Conservation (phyloP, 352 stramenopile genomes). For the Phytophthora tubulina region DNA sequence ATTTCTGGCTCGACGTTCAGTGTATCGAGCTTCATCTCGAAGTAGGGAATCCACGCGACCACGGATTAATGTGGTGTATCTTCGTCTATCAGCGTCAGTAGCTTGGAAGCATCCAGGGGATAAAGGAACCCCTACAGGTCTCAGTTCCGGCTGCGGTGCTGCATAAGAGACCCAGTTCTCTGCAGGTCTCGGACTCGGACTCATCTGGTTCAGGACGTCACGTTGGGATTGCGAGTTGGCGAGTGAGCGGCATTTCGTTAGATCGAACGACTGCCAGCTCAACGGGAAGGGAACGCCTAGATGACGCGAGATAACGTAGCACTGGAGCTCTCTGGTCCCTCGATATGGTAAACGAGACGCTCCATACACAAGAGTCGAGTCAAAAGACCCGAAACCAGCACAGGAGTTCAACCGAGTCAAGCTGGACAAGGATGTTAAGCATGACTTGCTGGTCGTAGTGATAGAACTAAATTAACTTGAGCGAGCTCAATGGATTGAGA, state of each 20-base stretch:
- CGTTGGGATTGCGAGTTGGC: slow-evolving; percentile 13
- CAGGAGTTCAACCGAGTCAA: slow-evolving; percentile 12
- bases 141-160: slow-evolving; percentile 11
- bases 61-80: slow-evolving; percentile 42
- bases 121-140: slow-evolving; percentile 35
- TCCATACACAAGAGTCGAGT: slow-evolving; percentile 7
- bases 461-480: too few relatives aligned
- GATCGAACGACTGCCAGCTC: not conserved
- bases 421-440: not conserved
- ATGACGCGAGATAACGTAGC: slow-evolving; percentile 37
- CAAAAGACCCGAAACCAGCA: not conserved
- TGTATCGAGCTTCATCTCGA: slow-evolving; percentile 39
- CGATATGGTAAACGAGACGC: slow-evolving; percentile 23
- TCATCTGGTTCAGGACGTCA: slow-evolving; percentile 4
- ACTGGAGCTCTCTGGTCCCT: slow-evolving; percentile 7
- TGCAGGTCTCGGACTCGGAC: slow-evolving; percentile 10
- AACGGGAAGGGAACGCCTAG: slow-evolving; percentile 12
- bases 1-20: slow-evolving; percentile 28
- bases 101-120: slow-evolving; percentile 42
- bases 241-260: slow-evolving; percentile 11
- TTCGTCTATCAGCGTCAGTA: slow-evolving; percentile 44
- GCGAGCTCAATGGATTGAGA: too few relatives aligned
- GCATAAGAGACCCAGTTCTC: slow-evolving; percentile 1
- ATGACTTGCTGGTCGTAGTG: not conserved
- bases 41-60: slow-evolving; percentile 45